Percentiles rank a stretch among this genome's conserved stretches.
phyloP scores from a whole-genome alignment of 2,329 filamentous ascomycete species.

The Pseudocercospora macadamiae region DNA sequence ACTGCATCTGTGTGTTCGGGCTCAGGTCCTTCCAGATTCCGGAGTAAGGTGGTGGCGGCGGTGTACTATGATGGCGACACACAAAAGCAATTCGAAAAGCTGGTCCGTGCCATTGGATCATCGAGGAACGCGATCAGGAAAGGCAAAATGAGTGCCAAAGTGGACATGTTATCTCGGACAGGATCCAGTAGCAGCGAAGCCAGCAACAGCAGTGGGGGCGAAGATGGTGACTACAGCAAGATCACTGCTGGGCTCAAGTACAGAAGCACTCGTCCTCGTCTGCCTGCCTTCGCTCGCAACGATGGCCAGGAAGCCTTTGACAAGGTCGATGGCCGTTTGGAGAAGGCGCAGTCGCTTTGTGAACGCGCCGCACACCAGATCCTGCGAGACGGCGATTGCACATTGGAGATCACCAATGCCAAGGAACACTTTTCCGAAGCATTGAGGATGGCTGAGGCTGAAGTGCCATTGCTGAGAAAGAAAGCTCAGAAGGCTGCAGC shows the following conservation, averaged over 20 bases:
- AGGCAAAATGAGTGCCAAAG: constrained; percentile 79
- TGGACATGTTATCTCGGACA: constrained; percentile 53
- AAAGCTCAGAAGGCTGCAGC: constrained; percentile 29
- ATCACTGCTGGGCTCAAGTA: constrained; percentile 40
- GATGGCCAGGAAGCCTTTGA: constrained; percentile 50
- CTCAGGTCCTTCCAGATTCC: constrained; percentile 59
- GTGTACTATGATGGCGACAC: constrained; percentile 93
- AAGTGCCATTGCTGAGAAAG: constrained; percentile 28
- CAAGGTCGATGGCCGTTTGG: constrained; percentile 74
- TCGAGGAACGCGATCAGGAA: constrained; percentile 84
- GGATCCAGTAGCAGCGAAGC: constrained; percentile 39
- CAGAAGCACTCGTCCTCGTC: constrained; percentile 26
- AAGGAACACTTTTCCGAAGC: constrained; percentile 67
- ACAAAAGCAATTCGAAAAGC: constrained; percentile 77
- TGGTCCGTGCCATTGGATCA: constrained; percentile 79
- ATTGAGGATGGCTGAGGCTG: constrained; percentile 51
- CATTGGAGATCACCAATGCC: constrained; percentile 72
- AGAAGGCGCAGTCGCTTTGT: constrained; percentile 78
- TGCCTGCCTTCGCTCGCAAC: constrained; percentile 19
- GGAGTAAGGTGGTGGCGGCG: constrained; percentile 74
- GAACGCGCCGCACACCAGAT: constrained; percentile 89
- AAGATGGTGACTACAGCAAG: constrained; percentile 38
- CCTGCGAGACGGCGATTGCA: constrained; percentile 83
- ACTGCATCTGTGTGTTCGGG: constrained; percentile 46
- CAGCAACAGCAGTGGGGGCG: constrained; percentile 41